Conservation (phyloP, 2,329 filamentous ascomycete genomes). For the Colletotrichum endophyticum region DNA sequence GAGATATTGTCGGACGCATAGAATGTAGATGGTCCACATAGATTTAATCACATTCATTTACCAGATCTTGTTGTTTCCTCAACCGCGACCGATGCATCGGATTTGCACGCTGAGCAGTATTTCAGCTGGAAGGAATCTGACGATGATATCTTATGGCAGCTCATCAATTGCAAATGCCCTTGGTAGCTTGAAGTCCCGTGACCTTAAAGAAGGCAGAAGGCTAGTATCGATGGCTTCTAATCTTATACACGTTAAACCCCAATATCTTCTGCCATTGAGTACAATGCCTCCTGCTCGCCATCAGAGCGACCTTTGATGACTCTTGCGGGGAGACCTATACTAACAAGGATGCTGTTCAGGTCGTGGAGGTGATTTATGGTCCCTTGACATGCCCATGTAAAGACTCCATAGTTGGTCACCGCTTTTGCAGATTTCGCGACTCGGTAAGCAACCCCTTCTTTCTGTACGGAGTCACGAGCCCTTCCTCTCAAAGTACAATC, state of each 20-base stretch:
- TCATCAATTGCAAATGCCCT: neutral
- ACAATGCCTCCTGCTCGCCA: neutral
- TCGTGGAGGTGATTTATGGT: neutral
- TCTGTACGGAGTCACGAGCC: neutral
- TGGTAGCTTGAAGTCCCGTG: neutral
- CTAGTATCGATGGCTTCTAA: neutral
- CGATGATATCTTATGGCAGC: fast-evolving
- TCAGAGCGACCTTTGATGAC: fast-evolving
- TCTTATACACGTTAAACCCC: neutral
- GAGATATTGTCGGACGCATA: neutral
- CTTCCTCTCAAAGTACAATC: neutral
- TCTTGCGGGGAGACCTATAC: fast-evolving
- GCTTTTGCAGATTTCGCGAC: neutral
- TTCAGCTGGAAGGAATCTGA: fast-evolving
- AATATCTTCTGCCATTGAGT: neutral
- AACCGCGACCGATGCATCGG: neutral
- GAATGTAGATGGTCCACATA: neutral
- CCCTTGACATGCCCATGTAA: neutral
- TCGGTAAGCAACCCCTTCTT: neutral
- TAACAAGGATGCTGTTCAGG: neutral
- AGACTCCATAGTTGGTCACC: neutral
- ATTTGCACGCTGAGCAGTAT: fast-evolving
- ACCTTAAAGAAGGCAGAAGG: neutral
- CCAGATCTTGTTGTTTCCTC: neutral
- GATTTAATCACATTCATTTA: neutral